Evolutionary conservation across 192 early-diverging fungal species (phyloP), one percentile per base, ranked within the genome.

Genomic region (Lobosporangium transversale): DNA sequence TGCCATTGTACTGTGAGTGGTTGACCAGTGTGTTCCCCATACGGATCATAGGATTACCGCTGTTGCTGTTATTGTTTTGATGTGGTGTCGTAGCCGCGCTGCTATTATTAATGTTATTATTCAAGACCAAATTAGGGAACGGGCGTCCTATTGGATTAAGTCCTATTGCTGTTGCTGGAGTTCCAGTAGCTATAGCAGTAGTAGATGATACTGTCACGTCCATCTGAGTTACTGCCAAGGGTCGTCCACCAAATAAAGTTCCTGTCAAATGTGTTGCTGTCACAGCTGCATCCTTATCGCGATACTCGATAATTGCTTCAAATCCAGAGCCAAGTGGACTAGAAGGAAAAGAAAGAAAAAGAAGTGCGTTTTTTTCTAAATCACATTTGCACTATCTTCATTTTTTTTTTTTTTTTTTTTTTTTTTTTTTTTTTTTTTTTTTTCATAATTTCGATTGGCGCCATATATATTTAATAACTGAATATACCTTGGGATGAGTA

Each of bases 401-500:
- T n/a, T n/a, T n/a, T n/a, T n/a, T n/a, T n/a, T n/a, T n/a, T n/a
- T n/a, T n/a, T n/a, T n/a, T n/a, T n/a, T n/a, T n/a, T n/a, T n/a
- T n/a, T n/a, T n/a, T n/a, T n/a, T n/a, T n/a, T n/a, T n/a, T n/a
- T n/a, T n/a, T n/a, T n/a, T n/a, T n/a, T n/a, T n/a, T n/a, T n/a
- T n/a, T n/a, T n/a, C n/a, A n/a, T n/a, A n/a, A n/a, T n/a, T n/a
- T n/a, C n/a, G n/a, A n/a, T n/a, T n/a, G n/a, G n/a, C n/a, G n/a
- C n/a, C n/a, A n/a, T n/a, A n/a, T n/a, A n/a, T n/a, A n/a, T n/a
- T n/a, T n/a, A n/a, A n/a, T n/a, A n/a, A n/a, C n/a, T n/a, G n/a
- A n/a, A n/a, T 30, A n/a, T 75, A 66, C 73, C 73, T 76, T 27
- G 73, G 73, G 35, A 76, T 76, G 29, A 76, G 65, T n/a, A 76